Evolutionary conservation across 768 basidiomycete species (phyloP), one percentile per base, ranked within the genome.

Genomic region (Psilocybe tampanensis): DNA sequence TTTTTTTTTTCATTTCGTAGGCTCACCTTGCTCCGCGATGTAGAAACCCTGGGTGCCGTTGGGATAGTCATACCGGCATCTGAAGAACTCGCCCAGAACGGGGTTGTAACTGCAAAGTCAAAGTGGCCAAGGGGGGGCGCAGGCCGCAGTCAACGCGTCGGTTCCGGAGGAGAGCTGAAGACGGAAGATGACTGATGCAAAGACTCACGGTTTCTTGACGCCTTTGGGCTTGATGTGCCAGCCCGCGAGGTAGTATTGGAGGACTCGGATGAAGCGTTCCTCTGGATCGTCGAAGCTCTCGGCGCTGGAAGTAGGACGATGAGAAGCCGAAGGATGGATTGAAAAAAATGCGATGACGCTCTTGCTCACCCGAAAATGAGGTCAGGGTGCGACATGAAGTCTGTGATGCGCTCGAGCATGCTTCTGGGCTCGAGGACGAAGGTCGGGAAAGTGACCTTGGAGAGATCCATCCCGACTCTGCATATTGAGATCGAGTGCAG

Each of bases 171-270:
- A 48, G 39, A 18, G 4, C 47, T 7, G n/a, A 48, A n/a, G 26
- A 33, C 42, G 43, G 52, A 49, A 47, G n/a, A 54, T 33, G 43
- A 41, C 29, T 56, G 29, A 52, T 21, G 48, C n/a, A n/a, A 52
- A 45, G 58, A 78, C 90, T 74, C 66, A 95, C 86, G 96, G 96
- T 76, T 99, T 99, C 89, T 99, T 99, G 59, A 98, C 97, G 52
- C 95, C 97, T 76, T 92, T 95, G 63, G 97, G 95, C 74, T 98
- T 98, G 77, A 98, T 95, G 74, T 98, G 97, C 97, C 97, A 99
- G 21, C 97, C 97, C n/a, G 92, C 89, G 45, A 99, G 87, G 70
- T 98, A 99, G 71, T 95, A 97, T 60, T 91, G 89, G 32, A 98
- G 80, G 1, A 98, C 94, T 48, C 86, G 83, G 60, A 96, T 81